A percentile compares a stretch with the other conserved stretches of the same genome.
Evolutionary conservation across 768 basidiomycete genomes (phyloP).

Genomic region (Omphalotus guepiniiformis): DNA sequence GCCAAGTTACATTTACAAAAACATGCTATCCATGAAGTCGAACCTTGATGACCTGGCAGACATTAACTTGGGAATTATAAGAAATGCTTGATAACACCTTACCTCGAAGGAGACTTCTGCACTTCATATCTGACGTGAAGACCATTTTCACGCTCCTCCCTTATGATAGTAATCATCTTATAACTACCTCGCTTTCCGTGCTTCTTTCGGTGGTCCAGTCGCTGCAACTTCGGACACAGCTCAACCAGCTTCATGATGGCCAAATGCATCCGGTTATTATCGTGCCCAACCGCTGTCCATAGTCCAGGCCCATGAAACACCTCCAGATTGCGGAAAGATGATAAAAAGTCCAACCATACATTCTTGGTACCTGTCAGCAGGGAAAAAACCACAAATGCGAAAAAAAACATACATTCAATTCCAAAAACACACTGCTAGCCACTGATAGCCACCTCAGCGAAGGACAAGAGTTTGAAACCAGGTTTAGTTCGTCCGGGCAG

Average conservation of each 20-base stretch:
- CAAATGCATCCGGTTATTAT: slow-evolving; percentile 35
- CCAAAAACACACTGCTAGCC: not conserved
- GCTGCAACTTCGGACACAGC: slow-evolving; percentile 35
- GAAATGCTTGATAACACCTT: too few relatives aligned
- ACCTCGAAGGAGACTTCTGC: slow-evolving; percentile 26
- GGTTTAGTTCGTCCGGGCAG: not conserved
- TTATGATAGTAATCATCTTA: slow-evolving; percentile 35
- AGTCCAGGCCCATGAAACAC: slow-evolving; percentile 39
- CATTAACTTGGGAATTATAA: too few relatives aligned
- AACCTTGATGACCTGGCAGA: too few relatives aligned
- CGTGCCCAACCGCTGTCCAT: slow-evolving; percentile 35
- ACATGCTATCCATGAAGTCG: slow-evolving; percentile 4
- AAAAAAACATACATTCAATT: slow-evolving; percentile 10
- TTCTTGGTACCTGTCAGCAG: too few relatives aligned
- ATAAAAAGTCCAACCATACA: slow-evolving; percentile 36
- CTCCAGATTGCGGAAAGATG: slow-evolving; percentile 37
- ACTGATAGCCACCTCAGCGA: slow-evolving; percentile 3
- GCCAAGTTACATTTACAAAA: too few relatives aligned
- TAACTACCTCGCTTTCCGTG: slow-evolving; percentile 27
- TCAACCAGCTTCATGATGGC: slow-evolving; percentile 36
- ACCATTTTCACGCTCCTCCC: slow-evolving; percentile 24
- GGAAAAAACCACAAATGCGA: slow-evolving; percentile 18
- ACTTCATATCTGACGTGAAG: slow-evolving; percentile 31
- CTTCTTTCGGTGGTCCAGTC: slow-evolving; percentile 37
- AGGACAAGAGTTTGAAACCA: slow-evolving; percentile 1